Evolutionary conservation across 2,329 filamentous ascomycete species (phyloP).

Genomic region (Pseudocercospora cruenta): DNA sequence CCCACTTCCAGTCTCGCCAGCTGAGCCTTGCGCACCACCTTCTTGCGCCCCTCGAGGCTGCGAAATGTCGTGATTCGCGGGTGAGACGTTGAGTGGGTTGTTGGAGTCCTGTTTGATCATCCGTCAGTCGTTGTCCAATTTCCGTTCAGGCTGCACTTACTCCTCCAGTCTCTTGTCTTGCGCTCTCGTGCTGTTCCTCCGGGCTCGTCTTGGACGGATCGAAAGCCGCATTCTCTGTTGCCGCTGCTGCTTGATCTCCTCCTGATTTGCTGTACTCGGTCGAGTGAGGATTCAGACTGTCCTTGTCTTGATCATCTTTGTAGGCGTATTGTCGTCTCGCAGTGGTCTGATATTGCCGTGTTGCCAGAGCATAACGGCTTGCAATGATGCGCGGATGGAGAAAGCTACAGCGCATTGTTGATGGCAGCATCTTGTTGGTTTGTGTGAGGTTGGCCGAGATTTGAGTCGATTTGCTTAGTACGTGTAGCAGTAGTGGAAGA

Average conservation of each 20-base stretch:
- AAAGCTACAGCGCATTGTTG: slow-evolving; percentile 18
- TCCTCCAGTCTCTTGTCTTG: slow-evolving; percentile 39
- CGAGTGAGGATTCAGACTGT: slow-evolving; percentile 65
- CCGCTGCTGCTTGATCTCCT: slow-evolving; percentile 62
- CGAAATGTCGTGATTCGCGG: slow-evolving; percentile 63
- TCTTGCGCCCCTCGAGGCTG: slow-evolving; percentile 50
- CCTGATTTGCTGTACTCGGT: slow-evolving; percentile 72
- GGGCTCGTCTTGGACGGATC: slow-evolving; percentile 69
- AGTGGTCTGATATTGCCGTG: slow-evolving; percentile 26
- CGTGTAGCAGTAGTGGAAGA: neutral
- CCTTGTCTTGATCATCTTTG: slow-evolving; percentile 54
- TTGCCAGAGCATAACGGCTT: slow-evolving; percentile 15
- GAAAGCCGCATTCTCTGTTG: slow-evolving; percentile 66
- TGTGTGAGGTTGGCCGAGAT: neutral
- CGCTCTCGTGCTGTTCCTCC: slow-evolving; percentile 57
- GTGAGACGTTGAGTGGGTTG: slow-evolving; percentile 62
- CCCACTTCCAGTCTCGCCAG: slow-evolving; percentile 39
- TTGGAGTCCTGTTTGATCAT: slow-evolving; percentile 34
- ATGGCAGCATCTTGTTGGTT: slow-evolving; percentile 16
- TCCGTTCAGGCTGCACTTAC: slow-evolving; percentile 14
- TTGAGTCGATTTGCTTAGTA: neutral
- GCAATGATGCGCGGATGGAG: slow-evolving; percentile 5
- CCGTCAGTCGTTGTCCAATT: slow-evolving; percentile 4
- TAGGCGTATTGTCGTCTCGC: slow-evolving; percentile 36
- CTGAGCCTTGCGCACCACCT: slow-evolving; percentile 45